Conservation (phyloP, 2,329 filamentous ascomycete genomes). For the Didymella segeticola region DNA sequence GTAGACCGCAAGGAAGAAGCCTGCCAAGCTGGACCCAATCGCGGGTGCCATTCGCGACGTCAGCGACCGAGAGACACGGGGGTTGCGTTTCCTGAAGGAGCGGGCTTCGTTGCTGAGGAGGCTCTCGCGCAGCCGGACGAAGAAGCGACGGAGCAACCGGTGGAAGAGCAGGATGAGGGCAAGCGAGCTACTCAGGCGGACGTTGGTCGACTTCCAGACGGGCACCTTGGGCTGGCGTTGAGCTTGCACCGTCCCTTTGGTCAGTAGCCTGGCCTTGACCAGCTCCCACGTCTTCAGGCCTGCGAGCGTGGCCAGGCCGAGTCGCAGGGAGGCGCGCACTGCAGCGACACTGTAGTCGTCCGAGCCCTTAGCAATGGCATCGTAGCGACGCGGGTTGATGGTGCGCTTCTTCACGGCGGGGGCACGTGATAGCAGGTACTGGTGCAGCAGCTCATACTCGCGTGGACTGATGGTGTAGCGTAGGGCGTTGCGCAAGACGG, state of each 20-base stretch:
- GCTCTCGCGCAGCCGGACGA: slow-evolving; percentile 77
- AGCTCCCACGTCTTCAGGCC: slow-evolving; percentile 57
- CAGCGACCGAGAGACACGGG: slow-evolving; percentile 73
- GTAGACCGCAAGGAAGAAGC: slow-evolving; percentile 80
- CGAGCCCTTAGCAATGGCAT: slow-evolving; percentile 56
- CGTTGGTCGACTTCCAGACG: slow-evolving; percentile 65
- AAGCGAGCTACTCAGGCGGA: slow-evolving; percentile 81
- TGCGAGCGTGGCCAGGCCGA: slow-evolving; percentile 52
- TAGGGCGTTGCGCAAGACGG: slow-evolving; percentile 82
- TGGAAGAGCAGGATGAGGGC: slow-evolving; percentile 88
- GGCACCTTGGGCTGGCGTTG: slow-evolving; percentile 50
- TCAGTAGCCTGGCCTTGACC: slow-evolving; percentile 46
- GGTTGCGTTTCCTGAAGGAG: slow-evolving; percentile 84
- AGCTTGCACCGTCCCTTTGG: slow-evolving; percentile 37
- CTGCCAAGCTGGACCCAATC: slow-evolving; percentile 87
- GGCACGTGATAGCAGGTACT: slow-evolving; percentile 79
- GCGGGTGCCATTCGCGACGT: slow-evolving; percentile 87
- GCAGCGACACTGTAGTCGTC: slow-evolving; percentile 58
- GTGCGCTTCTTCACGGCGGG: slow-evolving; percentile 63
- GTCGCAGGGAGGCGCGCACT: slow-evolving; percentile 54
- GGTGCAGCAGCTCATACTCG: slow-evolving; percentile 86
- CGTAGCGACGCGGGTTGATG: slow-evolving; percentile 58
- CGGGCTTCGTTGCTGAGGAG: slow-evolving; percentile 80
- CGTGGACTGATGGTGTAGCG: slow-evolving; percentile 83
- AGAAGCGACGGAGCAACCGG: slow-evolving; percentile 87